Base-by-base conservation (phyloP, 345 rosid species). In the Abelmoschus esculentus region DNA sequence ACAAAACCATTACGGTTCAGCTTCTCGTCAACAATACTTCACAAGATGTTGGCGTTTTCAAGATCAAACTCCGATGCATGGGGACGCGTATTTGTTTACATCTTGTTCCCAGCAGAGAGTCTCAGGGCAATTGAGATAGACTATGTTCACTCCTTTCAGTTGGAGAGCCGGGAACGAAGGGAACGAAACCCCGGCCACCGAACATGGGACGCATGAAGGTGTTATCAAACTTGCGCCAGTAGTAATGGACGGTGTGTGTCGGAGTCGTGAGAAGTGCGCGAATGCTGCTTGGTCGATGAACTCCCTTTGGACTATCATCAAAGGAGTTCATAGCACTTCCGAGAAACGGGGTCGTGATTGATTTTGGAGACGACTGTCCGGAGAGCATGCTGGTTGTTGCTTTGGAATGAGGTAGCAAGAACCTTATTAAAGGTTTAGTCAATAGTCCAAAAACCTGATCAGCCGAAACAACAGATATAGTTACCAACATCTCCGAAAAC, bases 121-220 rank as follows among this genome's bases (percentile, higher is more conserved):
- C 52, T 47, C 52, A 11, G 5, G 13, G 52, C 52, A 12, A 47
- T 13, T 47, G 58, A 44, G 76, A 26, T 70, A 52, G 42, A 78
- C n/a, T 59, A 55, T 70, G 83, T 71, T 68, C 76, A 26, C 75
- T 78, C 65, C 85, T 80, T 49, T 88, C 96, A 2, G 93, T 85
- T 6, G 98, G 99, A 15, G 96, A 91, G 75, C 92, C 97, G 0
- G 96, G 96, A 68, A 86, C 88, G 1, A 79, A 84, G 0, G 98
- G 96, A 5, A 86, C 96, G 73, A 95, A 95, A 54, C 98, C 99
- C 64, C 96, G 87, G 12, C 99, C 99, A 40, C 96, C 98, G 72
- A 95, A 95, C 59, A 95, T 75, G 0, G 99, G 99, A 10, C 96
- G 83, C 98, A 95, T 95, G 78, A 90, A 82, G 49, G 90, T 80